A percentile compares a stretch with the other conserved stretches of the same genome.
These are phyloP conservation scores for Phialocephala subalpina DNA, from an alignment of 2,329 filamentous ascomycete genomes.

Conservation along the genomic window DNA sequence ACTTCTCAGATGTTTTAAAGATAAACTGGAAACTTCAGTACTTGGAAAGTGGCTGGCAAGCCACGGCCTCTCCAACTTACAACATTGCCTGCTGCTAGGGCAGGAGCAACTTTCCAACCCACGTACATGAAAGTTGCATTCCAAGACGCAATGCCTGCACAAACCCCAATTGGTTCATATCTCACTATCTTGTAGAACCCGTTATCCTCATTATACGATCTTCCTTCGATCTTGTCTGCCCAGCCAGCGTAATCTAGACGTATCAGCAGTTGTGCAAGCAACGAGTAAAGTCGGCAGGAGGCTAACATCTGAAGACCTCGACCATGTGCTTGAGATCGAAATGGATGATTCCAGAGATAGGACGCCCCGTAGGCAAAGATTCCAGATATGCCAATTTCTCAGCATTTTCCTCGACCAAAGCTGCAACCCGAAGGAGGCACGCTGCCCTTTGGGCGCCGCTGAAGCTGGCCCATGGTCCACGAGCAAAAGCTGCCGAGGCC, in stretches of 20 bases:
- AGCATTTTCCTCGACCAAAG: constrained; percentile 49
- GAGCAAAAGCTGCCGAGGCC: constrained; percentile 53
- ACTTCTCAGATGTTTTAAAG: constrained; percentile 69
- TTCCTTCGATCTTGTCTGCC: constrained; percentile 49
- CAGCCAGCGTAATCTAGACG: constrained; percentile 46
- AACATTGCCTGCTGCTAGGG: constrained; percentile 64
- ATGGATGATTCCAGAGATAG: constrained; percentile 51
- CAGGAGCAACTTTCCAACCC: constrained; percentile 64
- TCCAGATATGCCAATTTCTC: constrained; percentile 49
- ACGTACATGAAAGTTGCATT: constrained; percentile 58
- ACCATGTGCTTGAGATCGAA: constrained; percentile 48
- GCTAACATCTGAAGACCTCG: constrained; percentile 37
- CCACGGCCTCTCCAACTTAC: constrained; percentile 7
- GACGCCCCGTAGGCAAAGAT: constrained; percentile 54
- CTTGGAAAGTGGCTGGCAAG: no score
- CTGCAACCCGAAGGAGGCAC: constrained; percentile 45
- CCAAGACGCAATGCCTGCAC: constrained; percentile 64
- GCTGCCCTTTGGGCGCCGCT: constrained; percentile 25
- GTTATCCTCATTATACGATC: constrained; percentile 50
- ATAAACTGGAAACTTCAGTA: constrained; percentile 49
- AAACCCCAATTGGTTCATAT: constrained; percentile 53
- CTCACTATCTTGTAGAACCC: constrained; percentile 50
- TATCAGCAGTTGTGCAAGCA: no score
- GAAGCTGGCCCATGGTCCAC: constrained; percentile 46
- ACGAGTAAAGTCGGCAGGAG: not conserved